These are phyloP conservation scores for Ramularia collo-cygni DNA, from an alignment of 2,329 filamentous ascomycete genomes.

Conservation along the genomic window DNA sequence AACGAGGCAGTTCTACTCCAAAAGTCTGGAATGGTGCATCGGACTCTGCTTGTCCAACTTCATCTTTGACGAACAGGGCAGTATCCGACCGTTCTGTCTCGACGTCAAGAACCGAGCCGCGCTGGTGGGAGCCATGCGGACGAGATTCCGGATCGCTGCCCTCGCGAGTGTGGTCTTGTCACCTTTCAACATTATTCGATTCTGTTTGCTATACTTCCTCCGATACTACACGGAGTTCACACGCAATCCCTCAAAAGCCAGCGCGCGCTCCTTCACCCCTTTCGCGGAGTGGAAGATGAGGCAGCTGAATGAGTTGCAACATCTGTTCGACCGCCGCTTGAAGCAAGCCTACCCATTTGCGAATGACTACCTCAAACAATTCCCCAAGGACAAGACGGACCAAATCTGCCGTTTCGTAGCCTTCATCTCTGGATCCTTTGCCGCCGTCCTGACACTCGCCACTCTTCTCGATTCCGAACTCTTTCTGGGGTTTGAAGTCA, in stretches of 20 bases:
- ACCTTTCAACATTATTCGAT: slow-evolving; percentile 79
- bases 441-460: slow-evolving; percentile 74
- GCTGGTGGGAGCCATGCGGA: slow-evolving; percentile 69
- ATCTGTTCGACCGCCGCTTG: slow-evolving; percentile 80
- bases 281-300: slow-evolving; percentile 97
- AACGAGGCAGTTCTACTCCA: slow-evolving; percentile 75
- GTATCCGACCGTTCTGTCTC: slow-evolving; percentile 79
- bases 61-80: slow-evolving; percentile 82
- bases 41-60: slow-evolving; percentile 87
- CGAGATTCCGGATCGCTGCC: slow-evolving; percentile 74
- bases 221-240: slow-evolving; percentile 97
- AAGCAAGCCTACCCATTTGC: slow-evolving; percentile 96
- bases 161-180: slow-evolving; percentile 80
- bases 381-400: slow-evolving; percentile 89
- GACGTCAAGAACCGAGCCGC: slow-evolving; percentile 73
- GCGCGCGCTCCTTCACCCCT: slow-evolving; percentile 85
- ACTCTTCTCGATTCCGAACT: slow-evolving; percentile 86
- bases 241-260: slow-evolving; percentile 80
- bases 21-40: slow-evolving; percentile 85
- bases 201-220: slow-evolving; percentile 85
- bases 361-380: slow-evolving; percentile 87
- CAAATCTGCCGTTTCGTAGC: slow-evolving; percentile 77
- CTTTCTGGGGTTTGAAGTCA: slow-evolving; percentile 88
- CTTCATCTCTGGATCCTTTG: slow-evolving; percentile 79
- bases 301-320: slow-evolving; percentile 93